Conservation (phyloP, 2,329 filamentous ascomycete species). For the Alternaria gaisen region DNA sequence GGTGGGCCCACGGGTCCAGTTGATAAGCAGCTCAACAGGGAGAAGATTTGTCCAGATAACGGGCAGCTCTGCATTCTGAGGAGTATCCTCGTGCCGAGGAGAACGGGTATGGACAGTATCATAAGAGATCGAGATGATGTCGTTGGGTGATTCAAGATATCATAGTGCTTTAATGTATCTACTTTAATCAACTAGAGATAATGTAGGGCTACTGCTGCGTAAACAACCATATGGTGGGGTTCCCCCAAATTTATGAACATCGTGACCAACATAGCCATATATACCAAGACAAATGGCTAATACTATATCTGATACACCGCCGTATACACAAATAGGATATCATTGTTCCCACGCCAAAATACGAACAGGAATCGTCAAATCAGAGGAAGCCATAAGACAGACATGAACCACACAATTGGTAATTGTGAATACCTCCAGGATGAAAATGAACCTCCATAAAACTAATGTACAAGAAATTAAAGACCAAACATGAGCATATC, state of each 20-base stretch:
- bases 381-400: neutral
- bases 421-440: neutral
- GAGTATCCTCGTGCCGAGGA: slow-evolving; percentile 49
- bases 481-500: neutral
- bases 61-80: slow-evolving; percentile 57
- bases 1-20: slow-evolving; percentile 69
- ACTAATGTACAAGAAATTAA: neutral
- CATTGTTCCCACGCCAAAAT: neutral
- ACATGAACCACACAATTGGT: neutral
- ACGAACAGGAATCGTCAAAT: neutral
- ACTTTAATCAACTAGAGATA: neutral
- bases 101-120: slow-evolving; percentile 10
- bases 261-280: neutral
- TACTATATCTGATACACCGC: neutral
- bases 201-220: neutral
- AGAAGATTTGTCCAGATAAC: slow-evolving; percentile 65
- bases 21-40: slow-evolving; percentile 66
- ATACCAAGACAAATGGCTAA: neutral
- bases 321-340: neutral
- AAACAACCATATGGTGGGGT: no score
- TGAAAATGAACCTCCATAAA: neutral
- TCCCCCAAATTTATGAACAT: neutral
- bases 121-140: slow-evolving; percentile 22
- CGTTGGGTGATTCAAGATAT: neutral
- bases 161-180: neutral